Conservation (phyloP, 2,329 filamentous ascomycete genomes). For the Phyllosticta ampelicida region DNA sequence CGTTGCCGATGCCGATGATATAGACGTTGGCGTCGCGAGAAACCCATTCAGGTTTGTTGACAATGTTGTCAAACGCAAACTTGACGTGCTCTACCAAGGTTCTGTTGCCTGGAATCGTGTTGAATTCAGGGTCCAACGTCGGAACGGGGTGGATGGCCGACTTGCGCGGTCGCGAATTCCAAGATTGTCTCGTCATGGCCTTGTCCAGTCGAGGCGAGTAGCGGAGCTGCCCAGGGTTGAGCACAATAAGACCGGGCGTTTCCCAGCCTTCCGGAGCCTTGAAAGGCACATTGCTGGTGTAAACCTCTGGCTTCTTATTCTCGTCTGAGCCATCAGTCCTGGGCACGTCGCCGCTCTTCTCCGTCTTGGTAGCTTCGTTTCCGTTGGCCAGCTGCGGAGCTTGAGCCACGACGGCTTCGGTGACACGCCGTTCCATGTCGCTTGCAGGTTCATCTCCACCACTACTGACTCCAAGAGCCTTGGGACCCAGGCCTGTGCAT, state of each 20-base stretch:
- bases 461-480: not conserved
- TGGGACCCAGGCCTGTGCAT: not conserved
- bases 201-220: conserved; percentile 59
- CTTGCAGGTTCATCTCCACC: not conserved
- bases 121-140: conserved; percentile 37
- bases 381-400: not conserved
- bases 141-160: conserved; percentile 34
- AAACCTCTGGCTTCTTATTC: conserved; percentile 5
- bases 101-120: conserved; percentile 52
- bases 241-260: conserved; percentile 54
- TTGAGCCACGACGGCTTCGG: not conserved
- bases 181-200: conserved; percentile 48
- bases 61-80: conserved; percentile 54
- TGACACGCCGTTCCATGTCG: not conserved
- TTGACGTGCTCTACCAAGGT: conserved; percentile 50
- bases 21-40: conserved; percentile 48
- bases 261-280: conserved; percentile 8
- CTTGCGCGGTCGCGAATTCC: conserved; percentile 48
- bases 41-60: conserved; percentile 38
- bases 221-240: conserved; percentile 66
- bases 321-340: not conserved
- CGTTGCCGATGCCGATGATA: conserved; percentile 49
- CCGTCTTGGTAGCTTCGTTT: conserved; percentile 1
- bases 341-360: not conserved
- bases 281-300: conserved; percentile 2